These are phyloP conservation scores for Neoascochyta sp. DNA, from an alignment of 2,329 filamentous ascomycete genomes.

Conservation along the genomic window DNA sequence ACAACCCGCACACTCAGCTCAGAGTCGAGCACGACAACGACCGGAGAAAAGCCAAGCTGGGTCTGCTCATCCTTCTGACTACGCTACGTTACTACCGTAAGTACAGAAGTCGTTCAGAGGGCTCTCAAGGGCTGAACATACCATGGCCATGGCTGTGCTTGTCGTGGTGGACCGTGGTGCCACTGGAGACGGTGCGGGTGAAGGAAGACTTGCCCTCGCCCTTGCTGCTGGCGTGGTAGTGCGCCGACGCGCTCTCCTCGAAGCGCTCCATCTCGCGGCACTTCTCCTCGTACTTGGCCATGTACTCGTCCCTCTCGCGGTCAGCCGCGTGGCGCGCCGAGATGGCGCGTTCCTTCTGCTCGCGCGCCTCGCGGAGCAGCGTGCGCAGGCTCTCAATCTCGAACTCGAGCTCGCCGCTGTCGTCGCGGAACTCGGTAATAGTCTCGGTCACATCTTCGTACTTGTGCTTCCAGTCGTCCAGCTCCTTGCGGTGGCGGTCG, in stretches of 20 bases:
- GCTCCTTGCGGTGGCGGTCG: slow-evolving; percentile 17
- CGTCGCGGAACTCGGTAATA: slow-evolving; percentile 18
- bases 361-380: slow-evolving; percentile 19
- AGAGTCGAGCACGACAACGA: slow-evolving; percentile 2
- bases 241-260: slow-evolving; percentile 14
- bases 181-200: slow-evolving; percentile 13
- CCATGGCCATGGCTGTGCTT: slow-evolving; percentile 5
- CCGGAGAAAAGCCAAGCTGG: slow-evolving; percentile 2
- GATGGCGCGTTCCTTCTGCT: slow-evolving; percentile 24
- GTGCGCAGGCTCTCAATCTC: slow-evolving; percentile 20
- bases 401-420: slow-evolving; percentile 20
- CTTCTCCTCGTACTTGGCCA: slow-evolving; percentile 23
- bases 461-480: slow-evolving; percentile 21
- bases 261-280: slow-evolving; percentile 22
- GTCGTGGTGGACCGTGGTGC: slow-evolving; percentile 16
- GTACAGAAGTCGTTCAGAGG: no score
- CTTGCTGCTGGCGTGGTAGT: slow-evolving; percentile 12
- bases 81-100: slow-evolving; percentile 6
- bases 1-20: no score
- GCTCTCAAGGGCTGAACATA: slow-evolving; percentile 7
- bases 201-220: slow-evolving; percentile 5
- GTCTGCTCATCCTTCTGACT: slow-evolving; percentile 1
- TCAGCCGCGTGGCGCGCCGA: slow-evolving; percentile 19
- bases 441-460: slow-evolving; percentile 23
- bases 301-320: slow-evolving; percentile 20